A percentile compares a stretch with the other conserved stretches of the same genome.
Conservation (phyloP, 768 basidiomycete species). For the Amanita thiersii region DNA sequence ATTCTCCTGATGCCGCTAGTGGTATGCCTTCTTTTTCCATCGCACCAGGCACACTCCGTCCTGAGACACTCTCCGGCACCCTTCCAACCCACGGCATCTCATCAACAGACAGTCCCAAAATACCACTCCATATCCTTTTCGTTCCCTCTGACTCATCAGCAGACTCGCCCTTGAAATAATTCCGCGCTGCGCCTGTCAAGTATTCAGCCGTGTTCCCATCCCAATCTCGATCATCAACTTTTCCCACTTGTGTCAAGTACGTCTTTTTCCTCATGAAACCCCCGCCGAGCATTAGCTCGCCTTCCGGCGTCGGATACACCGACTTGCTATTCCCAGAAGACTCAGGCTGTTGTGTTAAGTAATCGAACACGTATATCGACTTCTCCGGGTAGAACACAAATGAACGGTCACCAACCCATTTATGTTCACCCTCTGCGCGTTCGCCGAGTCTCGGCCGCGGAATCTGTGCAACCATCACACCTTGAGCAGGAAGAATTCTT, state of each 20-base stretch:
- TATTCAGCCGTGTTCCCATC: conserved; percentile 21
- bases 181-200: conserved; percentile 31
- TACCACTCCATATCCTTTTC: conserved; percentile 56
- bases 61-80: conserved; percentile 40
- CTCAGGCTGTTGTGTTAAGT: conserved; percentile 53
- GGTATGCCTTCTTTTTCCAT: neutral
- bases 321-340: neutral
- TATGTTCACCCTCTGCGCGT: conserved; percentile 6
- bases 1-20: conserved; percentile 45
- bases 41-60: conserved; percentile 21
- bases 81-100: conserved; percentile 64
- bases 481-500: conserved; percentile 55
- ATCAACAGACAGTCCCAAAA: conserved; percentile 56
- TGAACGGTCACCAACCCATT: conserved; percentile 38
- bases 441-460: conserved; percentile 30
- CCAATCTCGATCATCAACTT: conserved; percentile 26
- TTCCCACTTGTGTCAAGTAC: conserved; percentile 26
- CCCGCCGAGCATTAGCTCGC: conserved; percentile 65
- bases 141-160: conserved; percentile 37
- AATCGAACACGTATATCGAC: conserved; percentile 43
- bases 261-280: conserved; percentile 31
- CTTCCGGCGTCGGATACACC: conserved; percentile 19
- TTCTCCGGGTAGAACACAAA: conserved; percentile 49
- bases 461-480: conserved; percentile 58
- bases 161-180: conserved; percentile 36